phyloP scores from a whole-genome alignment of 176 grass and related monocot genomes.

The Eragrostis nindensis region DNA sequence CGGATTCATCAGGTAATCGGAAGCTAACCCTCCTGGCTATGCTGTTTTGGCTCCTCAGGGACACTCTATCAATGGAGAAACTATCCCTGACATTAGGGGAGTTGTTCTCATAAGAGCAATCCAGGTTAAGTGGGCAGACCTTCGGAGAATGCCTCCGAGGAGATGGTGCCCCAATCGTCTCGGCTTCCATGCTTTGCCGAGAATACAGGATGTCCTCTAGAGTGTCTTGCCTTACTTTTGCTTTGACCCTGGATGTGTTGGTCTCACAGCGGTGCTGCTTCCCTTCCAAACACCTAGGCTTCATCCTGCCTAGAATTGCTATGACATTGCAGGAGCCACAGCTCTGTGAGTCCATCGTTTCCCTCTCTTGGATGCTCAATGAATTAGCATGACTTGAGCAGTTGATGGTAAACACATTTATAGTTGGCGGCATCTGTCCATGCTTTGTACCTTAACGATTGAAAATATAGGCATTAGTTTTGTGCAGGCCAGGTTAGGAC shows the following conservation, averaged over 20 bases:
- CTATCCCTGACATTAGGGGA: conserved; percentile 39
- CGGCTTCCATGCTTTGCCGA: conserved; percentile 38
- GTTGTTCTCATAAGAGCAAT: conserved; percentile 22
- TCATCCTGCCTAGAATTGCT: conserved; percentile 46
- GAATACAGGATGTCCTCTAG: conserved; percentile 49
- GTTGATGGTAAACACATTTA: conserved; percentile 35
- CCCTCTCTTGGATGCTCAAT: conserved; percentile 5
- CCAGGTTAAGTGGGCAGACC: conserved; percentile 47
- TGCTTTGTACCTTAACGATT: conserved; percentile 19
- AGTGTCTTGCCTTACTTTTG: conserved; percentile 39
- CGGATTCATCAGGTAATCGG: conserved; percentile 52
- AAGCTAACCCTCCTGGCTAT: conserved; percentile 59
- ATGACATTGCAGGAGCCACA: conserved; percentile 32
- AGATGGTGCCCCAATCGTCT: conserved; percentile 29
- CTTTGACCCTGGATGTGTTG: neutral
- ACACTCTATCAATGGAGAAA: conserved; percentile 53
- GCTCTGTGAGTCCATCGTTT: conserved; percentile 40
- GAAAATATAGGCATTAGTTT: conserved; percentile 3
- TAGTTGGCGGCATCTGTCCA: conserved; percentile 25
- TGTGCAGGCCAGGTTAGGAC: neutral
- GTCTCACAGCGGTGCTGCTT: neutral
- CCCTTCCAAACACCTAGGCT: conserved; percentile 33
- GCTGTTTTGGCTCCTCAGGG: conserved; percentile 52
- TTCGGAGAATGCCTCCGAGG: conserved; percentile 54
- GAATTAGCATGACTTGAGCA: conserved; percentile 24